phyloP scores from a whole-genome alignment of 805 yeast species.

The Metschnikowia anglica region DNA sequence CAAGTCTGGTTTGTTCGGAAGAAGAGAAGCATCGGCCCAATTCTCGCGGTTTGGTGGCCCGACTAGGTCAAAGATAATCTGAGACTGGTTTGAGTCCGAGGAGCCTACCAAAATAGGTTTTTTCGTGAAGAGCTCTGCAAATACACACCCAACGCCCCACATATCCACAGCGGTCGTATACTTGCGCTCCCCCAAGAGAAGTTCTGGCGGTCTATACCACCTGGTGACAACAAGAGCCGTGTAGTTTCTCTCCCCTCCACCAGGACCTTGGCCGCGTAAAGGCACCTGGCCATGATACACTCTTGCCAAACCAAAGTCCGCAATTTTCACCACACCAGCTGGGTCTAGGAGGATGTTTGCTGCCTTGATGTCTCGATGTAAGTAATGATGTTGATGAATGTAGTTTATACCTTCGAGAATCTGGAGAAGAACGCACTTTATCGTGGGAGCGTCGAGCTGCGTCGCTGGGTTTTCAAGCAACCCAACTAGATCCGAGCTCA shows the following conservation, averaged over 20 bases:
- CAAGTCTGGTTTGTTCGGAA: conserved; percentile 55
- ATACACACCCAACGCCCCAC: conserved; percentile 97
- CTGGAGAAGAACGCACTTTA: conserved; percentile 81
- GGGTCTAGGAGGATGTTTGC: conserved; percentile 87
- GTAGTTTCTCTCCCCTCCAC: conserved; percentile 53
- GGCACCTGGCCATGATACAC: conserved; percentile 64
- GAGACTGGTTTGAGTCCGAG: conserved; percentile 86
- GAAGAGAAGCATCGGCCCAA: conserved; percentile 60
- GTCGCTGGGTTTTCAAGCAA: conserved; percentile 77
- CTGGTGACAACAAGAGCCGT: conserved; percentile 83
- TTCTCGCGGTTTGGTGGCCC: conserved; percentile 70
- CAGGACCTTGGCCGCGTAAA: conserved; percentile 50
- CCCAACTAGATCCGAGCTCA: conserved; percentile 91
- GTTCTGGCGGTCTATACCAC: conserved; percentile 97
- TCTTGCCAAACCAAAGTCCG: conserved; percentile 95
- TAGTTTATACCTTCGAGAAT: conserved; percentile 77
- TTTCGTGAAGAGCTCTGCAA: conserved; percentile 82
- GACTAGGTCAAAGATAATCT: conserved; percentile 70
- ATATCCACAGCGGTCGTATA: conserved; percentile 95
- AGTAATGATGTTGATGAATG: conserved; percentile 59
- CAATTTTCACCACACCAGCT: conserved; percentile 78
- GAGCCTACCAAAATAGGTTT: conserved; percentile 84
- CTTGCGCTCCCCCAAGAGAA: conserved; percentile 76
- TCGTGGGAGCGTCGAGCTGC: conserved; percentile 58
- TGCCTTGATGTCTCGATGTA: conserved; percentile 92